Percentiles rank a stretch among this genome's conserved stretches.
Conservation (phyloP, 345 rosid genomes). For the Melastoma malabathricum region DNA sequence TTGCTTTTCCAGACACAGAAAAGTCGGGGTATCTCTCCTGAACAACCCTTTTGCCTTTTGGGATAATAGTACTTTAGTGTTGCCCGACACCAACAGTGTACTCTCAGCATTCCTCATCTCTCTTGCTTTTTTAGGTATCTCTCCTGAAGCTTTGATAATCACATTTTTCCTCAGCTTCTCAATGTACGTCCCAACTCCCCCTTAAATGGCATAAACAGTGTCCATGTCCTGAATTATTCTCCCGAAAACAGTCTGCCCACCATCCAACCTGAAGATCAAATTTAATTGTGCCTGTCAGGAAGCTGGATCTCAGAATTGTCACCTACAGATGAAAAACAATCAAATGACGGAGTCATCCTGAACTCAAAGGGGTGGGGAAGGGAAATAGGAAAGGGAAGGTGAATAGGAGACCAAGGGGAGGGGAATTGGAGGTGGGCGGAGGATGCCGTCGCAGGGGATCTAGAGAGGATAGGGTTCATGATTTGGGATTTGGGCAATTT, state of each 20-base stretch:
- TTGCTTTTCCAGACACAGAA: too few relatives aligned
- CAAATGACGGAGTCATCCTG: neutral
- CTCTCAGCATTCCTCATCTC: constrained; percentile 67
- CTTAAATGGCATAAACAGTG: constrained; percentile 71
- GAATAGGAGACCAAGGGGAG: too few relatives aligned
- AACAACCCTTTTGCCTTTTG: neutral
- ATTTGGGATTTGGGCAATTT: too few relatives aligned
- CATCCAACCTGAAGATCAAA: constrained; percentile 57
- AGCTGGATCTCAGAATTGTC: neutral
- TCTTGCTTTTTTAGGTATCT: constrained; percentile 69
- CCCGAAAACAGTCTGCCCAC: constrained; percentile 91
- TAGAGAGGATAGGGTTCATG: too few relatives aligned
- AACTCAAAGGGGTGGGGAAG: neutral
- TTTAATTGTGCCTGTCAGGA: neutral
- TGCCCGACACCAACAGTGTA: constrained; percentile 1
- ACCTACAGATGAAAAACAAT: too few relatives aligned
- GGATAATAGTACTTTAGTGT: constrained; percentile 1
- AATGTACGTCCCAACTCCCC: constrained; percentile 93
- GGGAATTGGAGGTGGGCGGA: too few relatives aligned
- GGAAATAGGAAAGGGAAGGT: neutral
- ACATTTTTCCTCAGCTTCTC: constrained; percentile 93
- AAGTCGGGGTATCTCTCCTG: too few relatives aligned
- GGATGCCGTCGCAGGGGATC: too few relatives aligned
- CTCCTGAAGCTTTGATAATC: constrained; percentile 65
- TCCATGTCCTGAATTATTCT: constrained; percentile 96